Conservation (phyloP, 225 moss, liverwort and hornwort species). For the Marchantia paleacea region DNA sequence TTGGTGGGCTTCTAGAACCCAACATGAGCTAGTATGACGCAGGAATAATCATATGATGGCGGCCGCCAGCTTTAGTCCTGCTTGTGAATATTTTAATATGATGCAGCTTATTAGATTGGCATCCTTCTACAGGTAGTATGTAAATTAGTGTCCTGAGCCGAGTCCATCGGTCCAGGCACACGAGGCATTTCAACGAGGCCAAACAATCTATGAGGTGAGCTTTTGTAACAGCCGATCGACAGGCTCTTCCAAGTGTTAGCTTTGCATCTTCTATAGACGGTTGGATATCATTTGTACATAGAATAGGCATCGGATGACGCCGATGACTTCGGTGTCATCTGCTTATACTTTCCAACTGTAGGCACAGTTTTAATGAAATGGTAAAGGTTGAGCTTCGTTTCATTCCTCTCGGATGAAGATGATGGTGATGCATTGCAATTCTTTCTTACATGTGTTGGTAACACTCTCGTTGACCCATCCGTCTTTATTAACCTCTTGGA, state of each 20-base stretch:
- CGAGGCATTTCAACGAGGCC: neutral
- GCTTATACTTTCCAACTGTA: neutral
- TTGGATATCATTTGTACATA: constrained; percentile 9
- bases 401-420: neutral
- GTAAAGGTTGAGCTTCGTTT: neutral
- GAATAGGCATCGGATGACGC: neutral
- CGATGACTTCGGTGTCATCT: constrained; percentile 9
- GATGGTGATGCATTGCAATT: too few species aligned
- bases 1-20: neutral
- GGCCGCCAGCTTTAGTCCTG: neutral
- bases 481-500: too few species aligned
- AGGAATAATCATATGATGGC: neutral
- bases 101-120: constrained; percentile 2
- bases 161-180: constrained; percentile 1
- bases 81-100: constrained; percentile 14
- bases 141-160: constrained; percentile 1
- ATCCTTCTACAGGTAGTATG: neutral
- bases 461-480: too few species aligned
- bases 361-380: neutral
- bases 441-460: too few species aligned
- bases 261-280: neutral
- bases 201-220: neutral
- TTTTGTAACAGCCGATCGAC: neutral
- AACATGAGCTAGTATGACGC: neutral
- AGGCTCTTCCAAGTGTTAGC: neutral